These are phyloP conservation scores for Paramecium pentaurelia DNA, from an alignment of 73 alveolate species.

Conservation along the genomic window DNA sequence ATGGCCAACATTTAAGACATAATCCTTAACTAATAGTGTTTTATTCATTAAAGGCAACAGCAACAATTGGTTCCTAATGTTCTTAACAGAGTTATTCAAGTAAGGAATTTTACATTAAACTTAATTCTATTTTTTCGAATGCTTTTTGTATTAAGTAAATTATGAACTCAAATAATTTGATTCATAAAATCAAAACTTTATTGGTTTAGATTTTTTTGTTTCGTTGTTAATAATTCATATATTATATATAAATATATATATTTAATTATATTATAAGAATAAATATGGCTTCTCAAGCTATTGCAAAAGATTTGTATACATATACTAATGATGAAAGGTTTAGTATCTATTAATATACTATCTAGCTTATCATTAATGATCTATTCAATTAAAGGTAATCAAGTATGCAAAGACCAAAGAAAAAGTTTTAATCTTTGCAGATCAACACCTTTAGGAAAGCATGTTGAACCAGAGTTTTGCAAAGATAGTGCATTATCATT, in stretches of 20 bases:
- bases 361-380: not conserved
- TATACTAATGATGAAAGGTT: slow-evolving; percentile 27
- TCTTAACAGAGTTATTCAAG: not conserved
- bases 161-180: not conserved
- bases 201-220: not conserved
- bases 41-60: not conserved
- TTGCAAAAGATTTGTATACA: slow-evolving; percentile 10
- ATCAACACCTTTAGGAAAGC: slow-evolving; percentile 56
- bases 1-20: not conserved
- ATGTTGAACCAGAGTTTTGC: slow-evolving; percentile 54
- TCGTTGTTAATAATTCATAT: not conserved
- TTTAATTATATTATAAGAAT: not conserved
- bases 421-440: slow-evolving; percentile 59
- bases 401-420: slow-evolving; percentile 53
- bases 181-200: not conserved
- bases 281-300: slow-evolving; percentile 8
- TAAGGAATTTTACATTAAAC: not conserved
- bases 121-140: not conserved
- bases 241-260: not conserved
- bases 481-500: slow-evolving; percentile 41
- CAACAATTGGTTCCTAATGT: not conserved
- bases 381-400: slow-evolving; percentile 56
- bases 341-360: not conserved
- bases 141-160: not conserved
- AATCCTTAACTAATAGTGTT: not conserved